These are phyloP conservation scores for Emmonsia crescens DNA, from an alignment of 2,329 filamentous ascomycete species.

Conservation along the genomic window DNA sequence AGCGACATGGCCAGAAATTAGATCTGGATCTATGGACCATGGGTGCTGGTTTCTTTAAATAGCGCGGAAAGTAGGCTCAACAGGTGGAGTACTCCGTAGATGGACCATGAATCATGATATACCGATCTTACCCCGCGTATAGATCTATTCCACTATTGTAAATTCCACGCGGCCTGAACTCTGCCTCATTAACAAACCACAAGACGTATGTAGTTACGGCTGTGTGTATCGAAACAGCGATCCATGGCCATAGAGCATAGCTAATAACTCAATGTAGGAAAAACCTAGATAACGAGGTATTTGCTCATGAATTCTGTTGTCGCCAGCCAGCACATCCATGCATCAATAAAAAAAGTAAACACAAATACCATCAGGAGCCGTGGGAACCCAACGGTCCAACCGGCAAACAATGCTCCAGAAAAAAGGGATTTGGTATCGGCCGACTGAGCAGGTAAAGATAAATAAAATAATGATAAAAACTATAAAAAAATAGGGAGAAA, in stretches of 20 bases:
- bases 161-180: too few species aligned
- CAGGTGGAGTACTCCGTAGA: too few species aligned
- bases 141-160: too few species aligned
- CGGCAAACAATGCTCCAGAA: not conserved
- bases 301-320: not conserved
- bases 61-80: too few species aligned
- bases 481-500: not conserved
- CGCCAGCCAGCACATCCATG: not conserved
- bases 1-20: not conserved
- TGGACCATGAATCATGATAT: too few species aligned
- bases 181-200: not conserved
- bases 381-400: not conserved
- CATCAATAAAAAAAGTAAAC: too few species aligned
- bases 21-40: not conserved
- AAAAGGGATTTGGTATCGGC: not conserved
- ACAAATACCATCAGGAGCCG: not conserved
- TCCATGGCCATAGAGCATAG: not conserved
- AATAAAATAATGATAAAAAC: not conserved
- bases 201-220: too few species aligned
- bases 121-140: too few species aligned
- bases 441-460: not conserved
- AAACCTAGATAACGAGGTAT: not conserved
- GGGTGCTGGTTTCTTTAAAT: not conserved
- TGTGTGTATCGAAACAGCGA: not conserved
- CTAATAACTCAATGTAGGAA: not conserved